Percentiles rank a stretch among this genome's conserved stretches.
Evolutionary conservation across 2,329 filamentous ascomycete species (phyloP).

Genomic region (Lachnellula suecica): DNA sequence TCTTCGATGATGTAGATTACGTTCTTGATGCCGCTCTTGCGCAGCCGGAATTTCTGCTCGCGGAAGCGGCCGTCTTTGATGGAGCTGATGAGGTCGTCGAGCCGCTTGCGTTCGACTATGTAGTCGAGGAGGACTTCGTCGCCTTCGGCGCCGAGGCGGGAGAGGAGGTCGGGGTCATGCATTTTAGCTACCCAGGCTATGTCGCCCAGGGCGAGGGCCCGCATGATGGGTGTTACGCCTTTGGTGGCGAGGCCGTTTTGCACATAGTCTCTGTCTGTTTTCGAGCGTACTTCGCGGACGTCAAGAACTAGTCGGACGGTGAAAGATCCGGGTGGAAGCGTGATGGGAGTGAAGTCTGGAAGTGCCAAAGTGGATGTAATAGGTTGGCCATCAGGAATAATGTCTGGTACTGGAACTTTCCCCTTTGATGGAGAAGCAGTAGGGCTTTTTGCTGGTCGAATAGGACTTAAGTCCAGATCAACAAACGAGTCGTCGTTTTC

Average conservation of each 20-base stretch:
- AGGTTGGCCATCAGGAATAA: conserved; percentile 27
- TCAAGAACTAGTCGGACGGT: conserved; percentile 73
- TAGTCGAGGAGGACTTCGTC: conserved; percentile 75
- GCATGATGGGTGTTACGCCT: conserved; percentile 64
- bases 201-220: conserved; percentile 71
- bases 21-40: conserved; percentile 70
- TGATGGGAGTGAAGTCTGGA: conserved; percentile 54
- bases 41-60: conserved; percentile 80
- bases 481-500: conserved; percentile 1
- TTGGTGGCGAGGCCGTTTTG: conserved; percentile 68
- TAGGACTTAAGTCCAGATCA: conserved; percentile 12
- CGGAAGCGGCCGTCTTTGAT: conserved; percentile 82
- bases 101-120: conserved; percentile 77
- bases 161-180: conserved; percentile 56
- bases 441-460: not conserved
- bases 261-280: conserved; percentile 75
- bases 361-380: conserved; percentile 22
- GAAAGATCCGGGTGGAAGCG: conserved; percentile 64
- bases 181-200: conserved; percentile 78
- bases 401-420: conserved; percentile 7
- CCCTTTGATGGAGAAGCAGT: conserved; percentile 1
- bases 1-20: conserved; percentile 80
- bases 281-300: conserved; percentile 70
- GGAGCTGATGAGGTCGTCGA: conserved; percentile 76
- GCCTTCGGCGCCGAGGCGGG: conserved; percentile 57